Evolutionary conservation across 139 green algal species (phyloP).

Genomic region (Desmodesmus armatus): DNA sequence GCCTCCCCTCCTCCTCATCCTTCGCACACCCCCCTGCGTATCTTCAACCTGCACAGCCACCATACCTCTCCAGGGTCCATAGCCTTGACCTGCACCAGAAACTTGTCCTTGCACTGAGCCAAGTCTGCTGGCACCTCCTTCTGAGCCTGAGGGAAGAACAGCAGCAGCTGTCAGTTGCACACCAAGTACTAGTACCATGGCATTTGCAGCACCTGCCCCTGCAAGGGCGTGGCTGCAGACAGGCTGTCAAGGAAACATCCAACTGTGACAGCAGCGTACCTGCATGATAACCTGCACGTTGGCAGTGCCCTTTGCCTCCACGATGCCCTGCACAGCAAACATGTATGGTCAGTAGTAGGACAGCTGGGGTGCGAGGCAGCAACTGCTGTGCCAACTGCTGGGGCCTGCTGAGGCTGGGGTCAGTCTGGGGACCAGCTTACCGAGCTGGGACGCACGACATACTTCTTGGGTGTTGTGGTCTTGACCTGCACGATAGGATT

Average conservation of each 20-base stretch:
- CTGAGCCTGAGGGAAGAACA: constrained; percentile 52
- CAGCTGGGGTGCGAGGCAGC: not conserved
- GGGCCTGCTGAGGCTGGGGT: not conserved
- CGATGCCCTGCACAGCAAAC: constrained; percentile 46
- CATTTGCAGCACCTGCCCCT: not conserved
- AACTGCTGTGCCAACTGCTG: not conserved
- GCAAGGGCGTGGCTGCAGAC: too few species aligned
- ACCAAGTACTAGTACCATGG: not conserved
- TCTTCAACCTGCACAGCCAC: too few species aligned
- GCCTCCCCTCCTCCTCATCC: too few species aligned
- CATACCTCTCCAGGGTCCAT: constrained; percentile 49
- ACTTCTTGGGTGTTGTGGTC: constrained; percentile 69
- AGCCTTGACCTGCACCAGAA: constrained; percentile 68
- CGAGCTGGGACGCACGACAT: constrained; percentile 71
- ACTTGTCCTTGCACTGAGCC: constrained; percentile 72
- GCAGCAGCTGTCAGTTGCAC: not conserved
- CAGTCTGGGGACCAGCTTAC: constrained; percentile 2
- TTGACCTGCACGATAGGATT: constrained; percentile 62
- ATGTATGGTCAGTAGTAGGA: too few species aligned
- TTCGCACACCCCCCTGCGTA: too few species aligned
- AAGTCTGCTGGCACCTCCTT: constrained; percentile 71
- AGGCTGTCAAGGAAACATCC: too few species aligned
- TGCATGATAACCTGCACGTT: constrained; percentile 68
- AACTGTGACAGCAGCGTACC: constrained; percentile 8
- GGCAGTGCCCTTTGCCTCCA: constrained; percentile 55